phyloP scores from a whole-genome alignment of 2,329 filamentous ascomycete species.

The Colletotrichum spaethianum region DNA sequence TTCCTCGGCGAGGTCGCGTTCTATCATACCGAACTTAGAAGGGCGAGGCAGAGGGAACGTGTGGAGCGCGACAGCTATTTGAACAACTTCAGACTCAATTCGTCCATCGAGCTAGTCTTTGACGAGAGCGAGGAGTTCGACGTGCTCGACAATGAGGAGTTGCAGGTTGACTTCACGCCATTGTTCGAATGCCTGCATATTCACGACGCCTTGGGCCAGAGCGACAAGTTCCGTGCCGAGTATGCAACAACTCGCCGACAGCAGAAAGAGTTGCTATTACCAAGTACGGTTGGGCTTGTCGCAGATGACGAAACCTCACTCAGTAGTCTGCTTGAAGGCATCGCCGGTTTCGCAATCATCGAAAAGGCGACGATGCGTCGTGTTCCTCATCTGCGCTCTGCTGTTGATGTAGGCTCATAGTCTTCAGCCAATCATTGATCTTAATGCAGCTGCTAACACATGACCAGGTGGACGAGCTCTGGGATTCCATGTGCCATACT shows the following conservation, averaged over 20 bases:
- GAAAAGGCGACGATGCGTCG: conserved; percentile 94
- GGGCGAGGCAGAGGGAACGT: conserved; percentile 86
- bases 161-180: conserved; percentile 94
- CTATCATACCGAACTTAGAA: conserved; percentile 92
- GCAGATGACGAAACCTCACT: conserved; percentile 88
- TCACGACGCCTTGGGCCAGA: conserved; percentile 92
- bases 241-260: conserved; percentile 92
- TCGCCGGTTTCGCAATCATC: conserved; percentile 96
- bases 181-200: conserved; percentile 97
- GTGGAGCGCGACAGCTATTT: conserved; percentile 83
- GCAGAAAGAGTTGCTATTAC: conserved; percentile 92
- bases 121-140: conserved; percentile 98
- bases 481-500: conserved; percentile 97
- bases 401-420: conserved; percentile 78
- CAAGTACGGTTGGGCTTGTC: conserved; percentile 80
- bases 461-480: conserved; percentile 91
- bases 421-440: conserved; percentile 4
- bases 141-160: conserved; percentile 93
- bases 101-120: conserved; percentile 93
- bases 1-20: conserved; percentile 97
- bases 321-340: conserved; percentile 92
- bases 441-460: conserved; percentile 12
- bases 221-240: conserved; percentile 89
- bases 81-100: conserved; percentile 91
- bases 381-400: conserved; percentile 84